Conservation (phyloP, 805 yeast genomes). For the Kodamaea neixiangensis region DNA sequence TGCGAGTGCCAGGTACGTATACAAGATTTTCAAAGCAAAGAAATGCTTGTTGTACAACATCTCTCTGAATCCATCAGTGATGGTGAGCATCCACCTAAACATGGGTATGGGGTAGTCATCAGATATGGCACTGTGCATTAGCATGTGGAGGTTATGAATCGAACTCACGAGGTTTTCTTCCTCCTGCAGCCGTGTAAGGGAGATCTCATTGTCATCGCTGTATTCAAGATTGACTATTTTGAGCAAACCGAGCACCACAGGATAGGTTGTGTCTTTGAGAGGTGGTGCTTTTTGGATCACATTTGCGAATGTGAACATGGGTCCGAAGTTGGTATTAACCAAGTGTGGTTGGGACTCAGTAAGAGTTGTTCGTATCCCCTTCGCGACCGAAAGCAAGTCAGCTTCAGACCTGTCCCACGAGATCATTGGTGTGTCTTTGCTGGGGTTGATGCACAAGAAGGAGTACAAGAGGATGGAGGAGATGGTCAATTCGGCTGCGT, state of each 20-base stretch:
- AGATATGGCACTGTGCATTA: constrained; percentile 15
- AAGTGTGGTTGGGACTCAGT: background rate
- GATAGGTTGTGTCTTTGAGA: background rate
- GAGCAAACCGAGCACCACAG: background rate
- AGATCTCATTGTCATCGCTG: background rate
- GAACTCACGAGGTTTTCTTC: constrained; percentile 4
- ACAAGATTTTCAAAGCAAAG: constrained; percentile 29
- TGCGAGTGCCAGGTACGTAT: constrained; percentile 21
- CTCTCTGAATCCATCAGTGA: constrained; percentile 17
- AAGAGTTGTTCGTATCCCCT: constrained; percentile 17
- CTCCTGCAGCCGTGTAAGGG: background rate
- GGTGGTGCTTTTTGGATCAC: background rate
- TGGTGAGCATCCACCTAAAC: constrained; percentile 26
- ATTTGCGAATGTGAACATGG: background rate
- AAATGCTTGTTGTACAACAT: constrained; percentile 23
- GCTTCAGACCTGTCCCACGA: constrained; percentile 20
- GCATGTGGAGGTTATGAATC: constrained; percentile 16
- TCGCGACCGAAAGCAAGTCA: constrained; percentile 24
- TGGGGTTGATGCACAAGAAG: constrained; percentile 35
- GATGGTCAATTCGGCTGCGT: constrained; percentile 18
- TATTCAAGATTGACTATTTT: background rate
- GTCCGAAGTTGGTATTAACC: background rate
- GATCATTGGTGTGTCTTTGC: constrained; percentile 29
- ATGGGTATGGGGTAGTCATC: constrained; percentile 33
- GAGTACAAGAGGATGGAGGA: constrained; percentile 28